Evolutionary conservation across 345 rosid species (phyloP).

Genomic region (Punica granatum): DNA sequence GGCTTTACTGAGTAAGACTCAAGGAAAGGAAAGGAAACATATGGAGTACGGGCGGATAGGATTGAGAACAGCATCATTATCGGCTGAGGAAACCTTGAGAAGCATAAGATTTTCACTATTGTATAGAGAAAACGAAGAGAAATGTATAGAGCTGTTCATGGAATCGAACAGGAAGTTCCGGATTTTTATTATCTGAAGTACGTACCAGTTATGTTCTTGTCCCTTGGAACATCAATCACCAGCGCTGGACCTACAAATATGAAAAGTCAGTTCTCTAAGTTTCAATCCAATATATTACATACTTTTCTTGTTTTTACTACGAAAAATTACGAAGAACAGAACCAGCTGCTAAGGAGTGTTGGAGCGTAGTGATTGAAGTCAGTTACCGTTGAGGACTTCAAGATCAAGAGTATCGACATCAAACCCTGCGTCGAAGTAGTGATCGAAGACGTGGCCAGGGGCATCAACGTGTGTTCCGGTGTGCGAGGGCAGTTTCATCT

Average conservation of each 20-base stretch:
- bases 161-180: too few species aligned
- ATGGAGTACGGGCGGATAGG: not conserved
- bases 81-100: not conserved
- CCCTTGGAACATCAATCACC: constrained; percentile 56
- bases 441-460: constrained; percentile 13
- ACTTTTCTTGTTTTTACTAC: too few species aligned
- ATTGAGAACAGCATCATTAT: not conserved
- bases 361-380: not conserved
- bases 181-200: too few species aligned
- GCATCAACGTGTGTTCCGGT: constrained; percentile 16
- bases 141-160: too few species aligned
- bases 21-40: not conserved
- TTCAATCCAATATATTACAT: too few species aligned
- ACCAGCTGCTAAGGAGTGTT: not conserved
- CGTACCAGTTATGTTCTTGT: constrained; percentile 58
- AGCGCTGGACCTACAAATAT: constrained; percentile 26
- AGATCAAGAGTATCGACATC: constrained; percentile 17
- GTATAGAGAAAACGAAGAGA: not conserved
- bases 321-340: too few species aligned
- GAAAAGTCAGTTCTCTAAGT: not conserved
- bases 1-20: not conserved
- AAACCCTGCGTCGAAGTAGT: constrained; percentile 16
- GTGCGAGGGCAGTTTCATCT: constrained; percentile 16
- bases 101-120: not conserved
- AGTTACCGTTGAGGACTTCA: constrained; percentile 8